Evolutionary conservation across 108 stramenopile genomes (phyloP), one percentile per base, ranked within the genome.

Genomic region (Mediolabrus comicus): DNA sequence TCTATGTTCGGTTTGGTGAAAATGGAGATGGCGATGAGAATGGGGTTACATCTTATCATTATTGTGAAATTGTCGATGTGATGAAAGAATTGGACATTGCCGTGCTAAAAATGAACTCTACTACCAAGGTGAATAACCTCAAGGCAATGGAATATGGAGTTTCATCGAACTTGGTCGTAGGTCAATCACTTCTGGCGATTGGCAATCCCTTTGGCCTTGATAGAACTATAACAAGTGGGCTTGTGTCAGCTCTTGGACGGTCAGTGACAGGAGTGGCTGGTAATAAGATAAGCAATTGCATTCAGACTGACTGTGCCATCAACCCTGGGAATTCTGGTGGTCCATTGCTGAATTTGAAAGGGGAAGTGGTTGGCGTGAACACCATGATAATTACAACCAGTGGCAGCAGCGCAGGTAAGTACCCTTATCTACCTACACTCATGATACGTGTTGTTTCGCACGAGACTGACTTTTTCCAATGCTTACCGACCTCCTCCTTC

Each of bases 341-440:
- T 13, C 86, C 85, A 0, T 57, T 86, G 19, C 52, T 86, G 53
- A 88, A 94, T 36, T 78, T 83, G n/a, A 62, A 69, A 32, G 93
- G 93, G 6, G 72, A 83, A 34, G 74, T 94, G 65, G 83, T 92
- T 57, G 93, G 93, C 22, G 88, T 94, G 74, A 94, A 94, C 71
- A 90, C 87, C 16, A 92, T 91, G 17, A 96, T 96, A 63, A 87
- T 92, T 16, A 74, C 85, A 0, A 84, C 89, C 2, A 81, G 82
- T 9, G 95, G 92, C 13, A 85, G 84, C 25, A 84, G 73, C 51
- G 83, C 84, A 0, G 94, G 94, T n/a, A n/a, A n/a, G n/a, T n/a
- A n/a, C n/a, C n/a, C n/a, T n/a, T n/a, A n/a, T n/a, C n/a, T n/a
- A n/a, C n/a, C n/a, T n/a, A n/a, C n/a, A n/a, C n/a, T n/a, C n/a